These are phyloP conservation scores for Narthecium ossifragum DNA, from an alignment of 106 monocot species.

Conservation along the genomic window DNA sequence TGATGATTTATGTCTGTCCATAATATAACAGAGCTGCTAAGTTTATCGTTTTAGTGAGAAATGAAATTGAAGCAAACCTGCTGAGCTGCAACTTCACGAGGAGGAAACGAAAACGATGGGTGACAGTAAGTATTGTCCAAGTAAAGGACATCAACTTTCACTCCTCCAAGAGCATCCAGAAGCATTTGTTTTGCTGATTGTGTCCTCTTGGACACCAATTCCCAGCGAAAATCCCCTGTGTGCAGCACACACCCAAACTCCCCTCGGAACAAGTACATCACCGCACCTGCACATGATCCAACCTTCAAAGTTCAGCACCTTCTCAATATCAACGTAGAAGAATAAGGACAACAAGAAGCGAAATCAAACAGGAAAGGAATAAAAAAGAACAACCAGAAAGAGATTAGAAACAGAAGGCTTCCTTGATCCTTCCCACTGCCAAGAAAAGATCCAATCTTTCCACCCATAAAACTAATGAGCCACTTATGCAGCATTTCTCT, in stretches of 20 bases:
- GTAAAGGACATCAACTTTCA: constrained; percentile 57
- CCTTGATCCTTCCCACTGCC: too few species aligned
- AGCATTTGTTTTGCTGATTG: constrained; percentile 38
- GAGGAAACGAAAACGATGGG: constrained; percentile 69
- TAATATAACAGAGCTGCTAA: too few species aligned
- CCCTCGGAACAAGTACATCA: constrained; percentile 81
- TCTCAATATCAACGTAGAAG: not conserved
- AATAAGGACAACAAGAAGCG: not conserved
- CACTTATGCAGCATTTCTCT: too few species aligned
- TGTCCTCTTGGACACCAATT: constrained; percentile 35
- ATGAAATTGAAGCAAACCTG: too few species aligned
- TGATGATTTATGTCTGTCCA: too few species aligned
- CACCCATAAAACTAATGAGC: too few species aligned
- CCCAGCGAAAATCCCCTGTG: constrained; percentile 93
- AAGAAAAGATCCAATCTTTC: not conserved
- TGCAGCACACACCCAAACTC: constrained; percentile 72
- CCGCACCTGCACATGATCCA: constrained; percentile 44
- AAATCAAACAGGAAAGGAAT: not conserved
- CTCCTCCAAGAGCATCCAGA: constrained; percentile 43
- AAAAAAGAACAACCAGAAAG: not conserved
- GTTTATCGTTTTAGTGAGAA: too few species aligned
- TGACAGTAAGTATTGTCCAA: constrained; percentile 86
- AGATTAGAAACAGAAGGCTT: too few species aligned
- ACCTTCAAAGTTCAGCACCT: not conserved
- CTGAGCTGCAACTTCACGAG: constrained; percentile 52